These are phyloP conservation scores for Polyporus arcularius DNA, from an alignment of 768 basidiomycete genomes.

Conservation along the genomic window DNA sequence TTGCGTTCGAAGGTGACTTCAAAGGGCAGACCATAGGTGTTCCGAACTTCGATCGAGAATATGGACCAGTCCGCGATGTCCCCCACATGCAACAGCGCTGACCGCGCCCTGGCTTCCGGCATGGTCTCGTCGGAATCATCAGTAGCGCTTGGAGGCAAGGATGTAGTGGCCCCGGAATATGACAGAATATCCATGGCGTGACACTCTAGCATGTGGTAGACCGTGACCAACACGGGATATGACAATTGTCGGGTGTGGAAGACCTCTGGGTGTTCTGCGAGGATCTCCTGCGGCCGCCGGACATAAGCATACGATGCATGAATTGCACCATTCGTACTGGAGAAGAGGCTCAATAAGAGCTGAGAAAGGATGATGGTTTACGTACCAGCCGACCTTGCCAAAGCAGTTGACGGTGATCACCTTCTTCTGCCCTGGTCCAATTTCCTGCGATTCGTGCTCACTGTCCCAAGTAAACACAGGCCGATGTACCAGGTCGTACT, in stretches of 20 bases:
- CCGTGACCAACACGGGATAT: slow-evolving; percentile 89
- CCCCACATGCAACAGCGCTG: slow-evolving; percentile 39
- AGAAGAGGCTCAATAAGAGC: slow-evolving; percentile 14
- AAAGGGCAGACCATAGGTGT: slow-evolving; percentile 89
- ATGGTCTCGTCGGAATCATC: slow-evolving; percentile 24
- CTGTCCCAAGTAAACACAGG: slow-evolving; percentile 80
- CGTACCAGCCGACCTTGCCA: slow-evolving; percentile 93
- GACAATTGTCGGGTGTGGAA: slow-evolving; percentile 88
- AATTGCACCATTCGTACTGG: slow-evolving; percentile 75
- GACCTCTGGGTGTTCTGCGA: slow-evolving; percentile 40
- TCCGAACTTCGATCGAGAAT: slow-evolving; percentile 87
- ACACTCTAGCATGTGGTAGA: slow-evolving; percentile 94
- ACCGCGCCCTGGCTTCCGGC: slow-evolving; percentile 22
- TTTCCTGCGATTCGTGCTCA: slow-evolving; percentile 47
- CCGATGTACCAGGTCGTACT: slow-evolving; percentile 72
- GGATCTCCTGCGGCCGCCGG: slow-evolving; percentile 41
- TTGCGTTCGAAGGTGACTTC: slow-evolving; percentile 76
- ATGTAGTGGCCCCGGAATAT: slow-evolving; percentile 40
- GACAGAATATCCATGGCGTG: slow-evolving; percentile 80
- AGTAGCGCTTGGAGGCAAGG: slow-evolving; percentile 13
- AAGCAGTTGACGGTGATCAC: slow-evolving; percentile 72
- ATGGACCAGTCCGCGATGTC: slow-evolving; percentile 78
- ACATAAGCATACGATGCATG: slow-evolving; percentile 83
- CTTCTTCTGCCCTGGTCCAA: slow-evolving; percentile 70
- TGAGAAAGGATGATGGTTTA: slow-evolving; percentile 17